Percentiles rank a stretch among this genome's conserved stretches.
Evolutionary conservation across 2,329 filamentous ascomycete genomes (phyloP).

Genomic region (Chalaropsis thielavioides): DNA sequence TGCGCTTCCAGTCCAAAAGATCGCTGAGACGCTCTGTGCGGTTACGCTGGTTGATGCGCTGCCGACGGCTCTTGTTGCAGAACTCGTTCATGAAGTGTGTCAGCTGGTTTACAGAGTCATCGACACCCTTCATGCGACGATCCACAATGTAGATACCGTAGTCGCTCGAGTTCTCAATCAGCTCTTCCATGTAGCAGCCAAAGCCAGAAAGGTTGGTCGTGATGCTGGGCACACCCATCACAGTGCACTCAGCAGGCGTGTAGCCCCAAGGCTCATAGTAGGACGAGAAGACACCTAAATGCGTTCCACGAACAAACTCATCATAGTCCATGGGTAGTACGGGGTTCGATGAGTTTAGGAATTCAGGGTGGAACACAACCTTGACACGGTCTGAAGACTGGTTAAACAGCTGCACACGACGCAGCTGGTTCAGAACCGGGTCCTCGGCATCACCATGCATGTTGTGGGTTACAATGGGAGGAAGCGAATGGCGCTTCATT

Average conservation of each 20-base stretch:
- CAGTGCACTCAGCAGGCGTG: constrained; percentile 93
- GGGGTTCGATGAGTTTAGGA: constrained; percentile 88
- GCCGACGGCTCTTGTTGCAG: constrained; percentile 77
- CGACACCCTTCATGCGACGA: constrained; percentile 83
- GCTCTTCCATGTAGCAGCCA: constrained; percentile 97
- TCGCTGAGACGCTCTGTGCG: constrained; percentile 90
- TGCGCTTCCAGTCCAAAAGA: constrained; percentile 94
- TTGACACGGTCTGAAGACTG: constrained; percentile 90
- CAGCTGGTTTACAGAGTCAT: constrained; percentile 94
- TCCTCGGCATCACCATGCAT: constrained; percentile 92
- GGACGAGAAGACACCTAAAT: constrained; percentile 87
- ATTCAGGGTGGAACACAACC: constrained; percentile 95
- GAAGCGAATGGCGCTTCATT: constrained; percentile 83
- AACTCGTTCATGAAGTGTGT: constrained; percentile 80
- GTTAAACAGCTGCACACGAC: constrained; percentile 93
- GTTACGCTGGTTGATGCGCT: constrained; percentile 97
- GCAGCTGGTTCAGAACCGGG: constrained; percentile 88
- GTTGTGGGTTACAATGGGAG: constrained; percentile 96
- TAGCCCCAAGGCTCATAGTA: constrained; percentile 99
- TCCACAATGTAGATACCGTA: constrained; percentile 99
- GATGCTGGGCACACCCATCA: constrained; percentile 97
- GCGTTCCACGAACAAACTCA: constrained; percentile 93
- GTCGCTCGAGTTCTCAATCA: constrained; percentile 94
- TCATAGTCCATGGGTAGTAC: constrained; percentile 94
- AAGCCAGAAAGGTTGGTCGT: constrained; percentile 97